Percentiles rank a stretch among this genome's conserved stretches.
These are phyloP conservation scores for Fusarium torulosum DNA, from an alignment of 2,329 filamentous ascomycete species.

Conservation along the genomic window DNA sequence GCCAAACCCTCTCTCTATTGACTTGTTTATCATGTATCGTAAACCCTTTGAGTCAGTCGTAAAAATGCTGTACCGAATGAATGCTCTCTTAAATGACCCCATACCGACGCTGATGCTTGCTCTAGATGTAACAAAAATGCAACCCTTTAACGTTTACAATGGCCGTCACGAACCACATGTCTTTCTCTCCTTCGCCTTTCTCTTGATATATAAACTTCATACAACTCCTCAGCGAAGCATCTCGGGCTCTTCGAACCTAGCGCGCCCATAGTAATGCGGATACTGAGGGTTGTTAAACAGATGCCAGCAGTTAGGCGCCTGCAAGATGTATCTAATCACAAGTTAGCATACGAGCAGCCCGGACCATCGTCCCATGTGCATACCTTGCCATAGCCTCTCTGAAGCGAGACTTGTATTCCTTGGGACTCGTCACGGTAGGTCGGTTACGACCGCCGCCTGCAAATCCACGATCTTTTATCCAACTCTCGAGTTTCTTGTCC, in stretches of 20 bases:
- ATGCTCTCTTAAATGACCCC: slow-evolving; percentile 22
- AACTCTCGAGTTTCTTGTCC: slow-evolving; percentile 99
- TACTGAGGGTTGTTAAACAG: slow-evolving; percentile 67
- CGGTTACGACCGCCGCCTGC: slow-evolving; percentile 81
- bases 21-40: slow-evolving; percentile 14
- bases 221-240: slow-evolving; percentile 41
- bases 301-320: slow-evolving; percentile 82
- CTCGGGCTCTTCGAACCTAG: slow-evolving; percentile 57
- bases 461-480: slow-evolving; percentile 97
- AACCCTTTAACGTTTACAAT: slow-evolving; percentile 16
- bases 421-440: slow-evolving; percentile 95
- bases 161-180: slow-evolving; percentile 9
- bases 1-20: slow-evolving; percentile 16
- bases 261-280: slow-evolving; percentile 53
- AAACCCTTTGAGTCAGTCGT: slow-evolving; percentile 3
- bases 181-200: slow-evolving; percentile 4
- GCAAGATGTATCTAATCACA: slow-evolving; percentile 72
- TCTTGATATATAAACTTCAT: neutral
- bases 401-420: slow-evolving; percentile 97
- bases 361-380: slow-evolving; percentile 51
- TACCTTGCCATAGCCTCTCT: slow-evolving; percentile 95
- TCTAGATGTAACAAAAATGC: slow-evolving; percentile 25
- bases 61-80: slow-evolving; percentile 14
- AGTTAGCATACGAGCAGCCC: slow-evolving; percentile 21
- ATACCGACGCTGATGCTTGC: slow-evolving; percentile 31